Percentiles rank a stretch among this genome's conserved stretches.
phyloP scores from a whole-genome alignment of 1,139 yeast species.

The Yamadazyma mexicana region DNA sequence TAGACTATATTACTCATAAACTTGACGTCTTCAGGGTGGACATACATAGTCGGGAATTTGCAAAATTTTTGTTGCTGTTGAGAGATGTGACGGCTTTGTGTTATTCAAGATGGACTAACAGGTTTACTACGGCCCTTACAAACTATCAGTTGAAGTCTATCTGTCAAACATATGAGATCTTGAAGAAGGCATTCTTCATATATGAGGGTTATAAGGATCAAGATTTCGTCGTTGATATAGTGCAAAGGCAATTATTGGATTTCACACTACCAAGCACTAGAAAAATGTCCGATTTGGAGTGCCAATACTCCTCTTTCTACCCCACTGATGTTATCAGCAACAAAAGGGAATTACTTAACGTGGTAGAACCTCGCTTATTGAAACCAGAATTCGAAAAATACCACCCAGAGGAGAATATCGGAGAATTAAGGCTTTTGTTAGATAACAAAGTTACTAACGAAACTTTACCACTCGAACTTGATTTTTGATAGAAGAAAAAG shows the following conservation, averaged over 20 bases:
- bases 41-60: conserved; percentile 18
- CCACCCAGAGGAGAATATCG: conserved; percentile 7
- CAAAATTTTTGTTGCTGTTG: conserved; percentile 23
- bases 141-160: conserved; percentile 17
- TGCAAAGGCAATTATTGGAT: conserved; percentile 13
- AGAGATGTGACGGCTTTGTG: conserved; percentile 18
- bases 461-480: conserved; percentile 8
- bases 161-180: conserved; percentile 15
- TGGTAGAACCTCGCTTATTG: conserved; percentile 9
- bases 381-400: conserved; percentile 13
- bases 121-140: conserved; percentile 12
- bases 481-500: conserved; percentile 5
- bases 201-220: conserved; percentile 40
- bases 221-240: conserved; percentile 14
- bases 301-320: conserved; percentile 13
- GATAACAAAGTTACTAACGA: conserved; percentile 1
- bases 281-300: conserved; percentile 8
- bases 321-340: conserved; percentile 12
- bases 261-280: conserved; percentile 20
- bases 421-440: conserved; percentile 7
- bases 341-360: conserved; percentile 11
- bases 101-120: conserved; percentile 11
- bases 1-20: conserved; percentile 22
- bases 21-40: conserved; percentile 22
- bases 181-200: conserved; percentile 16